Conservation (phyloP, 2,329 filamentous ascomycete genomes). For the Cytospora schulzeri region DNA sequence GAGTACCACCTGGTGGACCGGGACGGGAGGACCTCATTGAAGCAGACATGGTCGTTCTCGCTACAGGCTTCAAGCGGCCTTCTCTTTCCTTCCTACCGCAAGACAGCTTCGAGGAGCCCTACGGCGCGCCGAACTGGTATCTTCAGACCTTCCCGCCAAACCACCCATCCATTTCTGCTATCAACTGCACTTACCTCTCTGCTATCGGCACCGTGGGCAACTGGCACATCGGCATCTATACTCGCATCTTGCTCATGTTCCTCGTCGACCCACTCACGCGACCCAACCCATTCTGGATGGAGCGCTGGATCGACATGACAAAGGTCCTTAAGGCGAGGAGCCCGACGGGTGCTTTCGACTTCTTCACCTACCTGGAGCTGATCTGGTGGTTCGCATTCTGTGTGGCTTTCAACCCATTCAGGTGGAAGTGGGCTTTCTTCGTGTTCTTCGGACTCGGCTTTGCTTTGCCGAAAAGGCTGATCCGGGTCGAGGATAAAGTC, state of each 20-base stretch:
- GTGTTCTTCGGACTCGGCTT: conserved; percentile 77
- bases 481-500: conserved; percentile 65
- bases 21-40: conserved; percentile 67
- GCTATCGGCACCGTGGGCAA: conserved; percentile 83
- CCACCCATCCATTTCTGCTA: conserved; percentile 74
- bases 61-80: conserved; percentile 79
- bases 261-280: conserved; percentile 75
- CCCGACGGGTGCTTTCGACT: conserved; percentile 79
- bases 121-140: conserved; percentile 83
- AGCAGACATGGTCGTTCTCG: conserved; percentile 79
- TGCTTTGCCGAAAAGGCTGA: conserved; percentile 65
- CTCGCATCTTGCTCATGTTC: conserved; percentile 83
- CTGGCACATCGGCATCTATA: conserved; percentile 90
- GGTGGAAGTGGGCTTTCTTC: conserved; percentile 88
- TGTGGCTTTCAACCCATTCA: conserved; percentile 77
- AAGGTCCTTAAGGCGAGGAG: conserved; percentile 67
- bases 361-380: conserved; percentile 85
- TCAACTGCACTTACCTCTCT: conserved; percentile 81
- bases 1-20: conserved; percentile 75
- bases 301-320: conserved; percentile 85
- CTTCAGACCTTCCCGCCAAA: conserved; percentile 80
- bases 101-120: conserved; percentile 72
- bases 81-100: conserved; percentile 72
- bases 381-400: conserved; percentile 85
- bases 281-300: conserved; percentile 74